Evolutionary conservation across 352 stramenopile species (phyloP).

Genomic region (Nothophytophthora sp.): DNA sequence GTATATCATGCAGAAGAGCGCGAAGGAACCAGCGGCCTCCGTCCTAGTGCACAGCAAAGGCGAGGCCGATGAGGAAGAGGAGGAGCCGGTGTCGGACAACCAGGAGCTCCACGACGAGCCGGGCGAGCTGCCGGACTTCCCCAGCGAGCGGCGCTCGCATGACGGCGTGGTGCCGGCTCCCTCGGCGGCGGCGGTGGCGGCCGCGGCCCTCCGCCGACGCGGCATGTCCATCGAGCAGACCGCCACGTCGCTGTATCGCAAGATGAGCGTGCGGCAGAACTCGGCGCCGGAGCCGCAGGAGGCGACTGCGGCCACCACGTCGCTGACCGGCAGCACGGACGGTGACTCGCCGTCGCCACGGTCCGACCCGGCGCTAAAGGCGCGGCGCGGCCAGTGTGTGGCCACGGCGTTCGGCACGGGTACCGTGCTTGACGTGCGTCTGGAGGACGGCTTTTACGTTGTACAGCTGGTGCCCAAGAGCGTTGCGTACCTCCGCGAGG

Average conservation of each 20-base stretch:
- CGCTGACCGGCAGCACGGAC: constrained; percentile 21
- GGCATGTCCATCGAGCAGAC: constrained; percentile 63
- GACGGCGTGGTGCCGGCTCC: constrained; percentile 30
- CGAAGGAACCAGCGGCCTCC: constrained; percentile 18
- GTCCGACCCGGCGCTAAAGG: constrained; percentile 40
- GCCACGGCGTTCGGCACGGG: constrained; percentile 79
- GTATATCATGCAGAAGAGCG: constrained; percentile 45
- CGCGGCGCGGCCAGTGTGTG: constrained; percentile 67
- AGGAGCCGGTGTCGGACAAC: constrained; percentile 25
- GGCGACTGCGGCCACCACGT: constrained; percentile 20
- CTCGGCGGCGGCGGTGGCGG: constrained; percentile 29
- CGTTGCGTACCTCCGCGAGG: constrained; percentile 67
- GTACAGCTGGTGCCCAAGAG: constrained; percentile 75
- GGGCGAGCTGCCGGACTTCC: constrained; percentile 47
- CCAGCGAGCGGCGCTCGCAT: constrained; percentile 43
- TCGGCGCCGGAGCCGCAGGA: constrained; percentile 30
- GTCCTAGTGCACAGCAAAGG: constrained; percentile 19
- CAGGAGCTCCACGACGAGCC: constrained; percentile 44
- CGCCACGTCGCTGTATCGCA: constrained; percentile 47
- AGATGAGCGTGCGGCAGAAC: constrained; percentile 55
- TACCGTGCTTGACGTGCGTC: constrained; percentile 67
- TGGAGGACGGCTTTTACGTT: constrained; percentile 75
- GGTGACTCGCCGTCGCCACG: constrained; percentile 24
- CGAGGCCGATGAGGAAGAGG: constrained; percentile 22
- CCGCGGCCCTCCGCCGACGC: constrained; percentile 32